Evolutionary conservation across 257 asterid genomes (phyloP).

Genomic region (Striga asiatica): DNA sequence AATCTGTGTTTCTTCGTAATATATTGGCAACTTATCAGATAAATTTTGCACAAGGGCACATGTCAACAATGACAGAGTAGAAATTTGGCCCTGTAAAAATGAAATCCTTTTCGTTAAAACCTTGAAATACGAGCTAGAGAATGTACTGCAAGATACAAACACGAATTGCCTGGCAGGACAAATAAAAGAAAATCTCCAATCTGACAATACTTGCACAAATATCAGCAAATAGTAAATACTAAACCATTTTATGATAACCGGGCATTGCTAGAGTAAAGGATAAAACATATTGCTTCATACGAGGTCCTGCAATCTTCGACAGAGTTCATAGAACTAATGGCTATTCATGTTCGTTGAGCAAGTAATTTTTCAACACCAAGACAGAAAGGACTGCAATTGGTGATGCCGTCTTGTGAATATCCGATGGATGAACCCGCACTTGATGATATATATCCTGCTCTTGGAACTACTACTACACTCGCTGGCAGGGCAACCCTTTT

Average conservation of each 20-base stretch:
- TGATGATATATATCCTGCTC: too few species aligned
- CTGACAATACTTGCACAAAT: background rate
- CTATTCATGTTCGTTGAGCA: background rate
- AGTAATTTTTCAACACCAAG: background rate
- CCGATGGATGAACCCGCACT: too few species aligned
- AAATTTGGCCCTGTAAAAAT: too few species aligned
- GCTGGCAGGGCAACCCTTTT: too few species aligned
- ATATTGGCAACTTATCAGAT: too few species aligned
- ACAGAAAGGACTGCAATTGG: slow-evolving; percentile 1
- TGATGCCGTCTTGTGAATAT: too few species aligned
- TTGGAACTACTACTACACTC: too few species aligned
- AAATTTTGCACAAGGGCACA: background rate
- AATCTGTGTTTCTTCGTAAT: too few species aligned
- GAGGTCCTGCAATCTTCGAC: background rate
- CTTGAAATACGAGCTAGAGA: background rate
- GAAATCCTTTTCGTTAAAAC: background rate
- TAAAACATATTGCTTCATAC: background rate
- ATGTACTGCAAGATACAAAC: background rate
- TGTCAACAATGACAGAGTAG: background rate
- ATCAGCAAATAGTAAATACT: background rate
- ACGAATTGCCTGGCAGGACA: background rate
- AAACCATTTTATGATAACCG: background rate
- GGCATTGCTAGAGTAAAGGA: background rate
- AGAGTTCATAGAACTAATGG: background rate
- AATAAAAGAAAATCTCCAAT: background rate